Base-by-base conservation (phyloP, 2,329 filamentous ascomycete genomes). In the Didymella glomerata region DNA sequence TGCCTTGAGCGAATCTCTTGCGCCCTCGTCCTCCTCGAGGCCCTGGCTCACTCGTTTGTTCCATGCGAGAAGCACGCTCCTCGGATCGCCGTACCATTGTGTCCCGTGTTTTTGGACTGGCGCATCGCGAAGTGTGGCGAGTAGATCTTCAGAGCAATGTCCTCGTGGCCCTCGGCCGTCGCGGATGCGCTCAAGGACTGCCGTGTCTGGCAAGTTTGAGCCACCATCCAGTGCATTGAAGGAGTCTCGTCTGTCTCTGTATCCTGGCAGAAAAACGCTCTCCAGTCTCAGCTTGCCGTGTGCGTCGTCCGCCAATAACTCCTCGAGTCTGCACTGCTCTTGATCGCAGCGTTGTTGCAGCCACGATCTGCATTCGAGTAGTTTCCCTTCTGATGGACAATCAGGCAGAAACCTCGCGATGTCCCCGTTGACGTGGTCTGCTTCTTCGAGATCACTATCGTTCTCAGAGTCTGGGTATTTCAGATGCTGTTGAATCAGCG, bases 131-230 rank as follows among this genome's bases (percentile, higher is more conserved):
- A 56, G 34, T 4, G 62, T 57, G 11, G 51, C 64, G 13, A 74
- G 44, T 7, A 74, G 28, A 32, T 73, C 70, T 27, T 52, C 41
- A 14, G 49, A 4, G 14, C 36, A 11, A 1, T 7, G 11, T 13
- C 22, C 30, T 28, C 30, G 28, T 8, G 41, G 40, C 3, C 49
- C 41, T 5, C 28, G 20, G 4, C 49, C 49, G 46, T 36, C 22
- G 11, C 40, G 41, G 9, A 52, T 46, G 10, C 41, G 49, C 20
- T 28, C 22, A 11, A 52, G 41, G 22, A 46, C 11, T 10, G 27
- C 9, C 11, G 49, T 45, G 3, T 46, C 41, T 13, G 30, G 18
- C 1, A 8, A 9, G 7, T 16, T 7, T 28, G 16, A 20, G 10
- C 13, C 22, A 22, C 9, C 16, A 14, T 24, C 13, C 16, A 38